Evolutionary conservation across 2,329 filamentous ascomycete species (phyloP), one percentile per base, ranked within the genome.

Genomic region (Botrytis paeoniae): DNA sequence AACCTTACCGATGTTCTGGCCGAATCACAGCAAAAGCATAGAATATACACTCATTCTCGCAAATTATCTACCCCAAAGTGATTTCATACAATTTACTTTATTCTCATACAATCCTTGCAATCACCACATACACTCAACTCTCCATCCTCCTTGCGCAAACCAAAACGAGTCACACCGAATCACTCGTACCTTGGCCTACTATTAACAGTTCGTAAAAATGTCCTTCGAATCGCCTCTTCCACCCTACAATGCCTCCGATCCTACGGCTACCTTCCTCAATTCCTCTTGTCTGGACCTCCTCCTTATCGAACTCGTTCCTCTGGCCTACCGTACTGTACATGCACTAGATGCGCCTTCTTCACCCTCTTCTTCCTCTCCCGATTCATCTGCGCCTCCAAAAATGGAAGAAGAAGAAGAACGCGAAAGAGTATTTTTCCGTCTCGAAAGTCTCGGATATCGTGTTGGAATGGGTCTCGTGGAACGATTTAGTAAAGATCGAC

Each of bases 231-330:
- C 89, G 62, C 87, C 91, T 63, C 85, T 90, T 79, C 90, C 91
- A 3, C 89, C 90, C 22, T 91, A 89, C 85, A 92, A 91, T 82
- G 85, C 90, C 78, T 88, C 87, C 76, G 94, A 97, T 83, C 92
- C 93, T 54, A 86, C 86, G 74, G 92, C 92, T 73, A 89, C 90
- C 74, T 93, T 95, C 84, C 87, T 98, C 78, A 92, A 89, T 84
- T 89, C 92, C 73, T 96, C 95, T 65, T 94, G 93, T 81, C 90
- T 99, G 79, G 96, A 99, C 83, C 92, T 99, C 78, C 89, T 99
- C 73, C 89, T 99, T 78, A 98, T 98, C 81, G 96, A 99, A 85
- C 89, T 99, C 72, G 96, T 99, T 25, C 96, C 96, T 57, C 92
- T 98, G 86, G 93, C 95, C 8, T 94, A 97, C 83, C 91, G 96